Percentiles rank a stretch among this genome's conserved stretches.
Evolutionary conservation across 2,329 filamentous ascomycete genomes (phyloP).

Genomic region (Sordariomycetes sp.): DNA sequence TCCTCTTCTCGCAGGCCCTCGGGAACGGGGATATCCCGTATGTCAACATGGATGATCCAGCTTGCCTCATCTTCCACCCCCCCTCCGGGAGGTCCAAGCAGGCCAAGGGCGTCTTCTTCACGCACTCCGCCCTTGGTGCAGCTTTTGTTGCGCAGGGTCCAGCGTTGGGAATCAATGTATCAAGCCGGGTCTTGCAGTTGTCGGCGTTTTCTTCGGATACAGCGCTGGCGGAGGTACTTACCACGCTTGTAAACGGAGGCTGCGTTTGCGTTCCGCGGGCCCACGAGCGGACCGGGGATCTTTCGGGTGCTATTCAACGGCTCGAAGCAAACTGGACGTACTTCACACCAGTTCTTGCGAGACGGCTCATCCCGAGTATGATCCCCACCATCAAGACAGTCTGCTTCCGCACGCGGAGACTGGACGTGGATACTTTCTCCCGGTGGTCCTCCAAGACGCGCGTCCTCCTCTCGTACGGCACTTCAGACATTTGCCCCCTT

Average conservation of each 20-base stretch:
- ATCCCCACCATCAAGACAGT: slow-evolving; percentile 24
- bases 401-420: slow-evolving; percentile 32
- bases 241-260: slow-evolving; percentile 39
- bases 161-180: slow-evolving; percentile 31
- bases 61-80: slow-evolving; percentile 49
- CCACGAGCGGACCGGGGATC: slow-evolving; percentile 31
- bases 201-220: slow-evolving; percentile 40
- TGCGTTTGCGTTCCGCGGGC: slow-evolving; percentile 45
- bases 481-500: slow-evolving; percentile 35
- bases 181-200: slow-evolving; percentile 42
- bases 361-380: slow-evolving; percentile 21
- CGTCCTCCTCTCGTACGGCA: slow-evolving; percentile 36
- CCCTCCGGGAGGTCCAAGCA: slow-evolving; percentile 34
- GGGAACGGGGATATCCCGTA: slow-evolving; percentile 19
- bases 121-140: slow-evolving; percentile 44
- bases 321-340: slow-evolving; percentile 38
- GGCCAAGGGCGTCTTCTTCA: slow-evolving; percentile 48
- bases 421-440: slow-evolving; percentile 32
- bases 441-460: slow-evolving; percentile 31
- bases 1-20: slow-evolving; percentile 19
- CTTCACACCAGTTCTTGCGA: slow-evolving; percentile 45
- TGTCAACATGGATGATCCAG: slow-evolving; percentile 24
- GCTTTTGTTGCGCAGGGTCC: slow-evolving; percentile 35
- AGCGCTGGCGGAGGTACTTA: slow-evolving; percentile 35
- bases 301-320: slow-evolving; percentile 32